A percentile compares a stretch with the other conserved stretches of the same genome.
phyloP scores from a whole-genome alignment of 768 basidiomycete genomes.

The Coprinellus micaceus region DNA sequence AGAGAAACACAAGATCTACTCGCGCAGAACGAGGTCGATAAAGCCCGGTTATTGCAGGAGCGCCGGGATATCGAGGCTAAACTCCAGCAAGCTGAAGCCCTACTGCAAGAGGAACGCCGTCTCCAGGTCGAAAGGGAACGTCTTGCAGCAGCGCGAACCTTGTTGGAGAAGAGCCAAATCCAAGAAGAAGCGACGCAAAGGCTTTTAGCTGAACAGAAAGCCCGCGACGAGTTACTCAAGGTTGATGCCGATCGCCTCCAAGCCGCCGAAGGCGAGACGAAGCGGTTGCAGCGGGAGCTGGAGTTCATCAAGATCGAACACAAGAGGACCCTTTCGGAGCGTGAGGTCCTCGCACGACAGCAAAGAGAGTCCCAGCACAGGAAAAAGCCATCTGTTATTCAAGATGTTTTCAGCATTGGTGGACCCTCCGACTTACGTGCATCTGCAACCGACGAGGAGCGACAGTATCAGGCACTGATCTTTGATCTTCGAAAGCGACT shows the following conservation, averaged over 20 bases:
- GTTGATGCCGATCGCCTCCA: constrained; percentile 15
- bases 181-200: constrained; percentile 18
- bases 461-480: constrained; percentile 37
- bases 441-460: constrained; percentile 16
- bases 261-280: constrained; percentile 11
- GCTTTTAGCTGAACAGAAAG: constrained; percentile 21
- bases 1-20: constrained; percentile 19
- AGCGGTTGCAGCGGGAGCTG: constrained; percentile 11
- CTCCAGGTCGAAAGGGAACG: constrained; percentile 24
- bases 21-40: constrained; percentile 32
- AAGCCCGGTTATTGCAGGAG: constrained; percentile 28
- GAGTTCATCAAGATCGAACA: constrained; percentile 16
- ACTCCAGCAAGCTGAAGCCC: constrained; percentile 28
- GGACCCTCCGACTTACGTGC: constrained; percentile 22
- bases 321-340: constrained; percentile 13
- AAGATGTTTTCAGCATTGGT: constrained; percentile 59
- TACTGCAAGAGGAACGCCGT: constrained; percentile 29
- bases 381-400: neutral
- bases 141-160: constrained; percentile 18
- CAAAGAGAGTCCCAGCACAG: constrained; percentile 7
- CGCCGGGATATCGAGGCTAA: constrained; percentile 31
- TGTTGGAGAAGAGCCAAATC: constrained; percentile 20
- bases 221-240: constrained; percentile 21
- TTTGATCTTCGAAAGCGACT: constrained; percentile 55
- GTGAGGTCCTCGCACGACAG: constrained; percentile 10